Conservation (phyloP, 192 early-diverging fungal species). For the Coemansia sp. region DNA sequence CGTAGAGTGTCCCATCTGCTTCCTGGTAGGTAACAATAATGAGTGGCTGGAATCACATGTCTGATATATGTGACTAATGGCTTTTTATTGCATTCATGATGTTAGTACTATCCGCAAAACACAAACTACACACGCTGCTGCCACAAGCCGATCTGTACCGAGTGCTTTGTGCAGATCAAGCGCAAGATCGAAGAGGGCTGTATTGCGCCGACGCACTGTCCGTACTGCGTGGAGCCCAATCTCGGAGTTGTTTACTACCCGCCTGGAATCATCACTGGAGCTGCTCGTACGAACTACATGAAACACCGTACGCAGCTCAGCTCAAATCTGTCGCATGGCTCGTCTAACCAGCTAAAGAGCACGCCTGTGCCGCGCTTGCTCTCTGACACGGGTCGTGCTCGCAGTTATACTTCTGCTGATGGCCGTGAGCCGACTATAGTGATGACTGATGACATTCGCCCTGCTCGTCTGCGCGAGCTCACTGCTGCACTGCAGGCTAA, state of each 20-base stretch:
- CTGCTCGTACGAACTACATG: background rate
- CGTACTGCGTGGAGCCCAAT: constrained; percentile 86
- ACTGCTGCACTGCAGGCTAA: constrained; percentile 17
- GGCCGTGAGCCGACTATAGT: constrained; percentile 62
- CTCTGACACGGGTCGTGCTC: constrained; percentile 23
- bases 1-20: constrained; percentile 96
- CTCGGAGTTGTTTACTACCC: constrained; percentile 82
- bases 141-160: constrained; percentile 94
- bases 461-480: constrained; percentile 27
- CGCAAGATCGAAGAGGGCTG: constrained; percentile 71
- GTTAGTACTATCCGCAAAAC: constrained; percentile 82
- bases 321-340: constrained; percentile 27
- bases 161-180: constrained; percentile 97
- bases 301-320: constrained; percentile 24
- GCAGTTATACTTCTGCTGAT: constrained; percentile 55
- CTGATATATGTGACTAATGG: constrained; percentile 8
- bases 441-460: constrained; percentile 60
- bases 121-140: constrained; percentile 94
- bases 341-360: background rate
- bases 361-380: constrained; percentile 5
- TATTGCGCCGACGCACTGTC: constrained; percentile 73
- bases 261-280: constrained; percentile 23
- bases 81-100: constrained; percentile 10
- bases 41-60: background rate
- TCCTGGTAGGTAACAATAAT: constrained; percentile 55